Evolutionary conservation across 257 asterid species (phyloP).

Genomic region (Verbascum thapsus): DNA sequence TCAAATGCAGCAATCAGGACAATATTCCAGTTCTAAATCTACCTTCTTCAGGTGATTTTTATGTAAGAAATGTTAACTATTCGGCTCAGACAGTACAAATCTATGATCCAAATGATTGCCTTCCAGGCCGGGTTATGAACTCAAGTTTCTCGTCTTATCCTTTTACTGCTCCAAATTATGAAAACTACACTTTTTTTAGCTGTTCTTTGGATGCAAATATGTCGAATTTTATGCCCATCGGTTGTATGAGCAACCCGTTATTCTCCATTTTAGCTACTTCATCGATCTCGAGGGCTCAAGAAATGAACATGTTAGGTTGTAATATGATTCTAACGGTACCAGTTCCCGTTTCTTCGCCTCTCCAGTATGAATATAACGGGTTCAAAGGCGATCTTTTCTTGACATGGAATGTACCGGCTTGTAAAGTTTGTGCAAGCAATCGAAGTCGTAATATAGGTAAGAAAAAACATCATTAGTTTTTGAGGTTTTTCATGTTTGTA

Average conservation of each 20-base stretch:
- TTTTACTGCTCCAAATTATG: slow-evolving; percentile 5
- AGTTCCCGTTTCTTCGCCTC: slow-evolving; percentile 16
- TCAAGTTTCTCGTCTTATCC: slow-evolving; percentile 17
- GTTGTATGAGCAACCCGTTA: slow-evolving; percentile 28
- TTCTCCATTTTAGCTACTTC: slow-evolving; percentile 1
- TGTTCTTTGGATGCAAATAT: neutral
- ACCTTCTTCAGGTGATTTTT: slow-evolving; percentile 13
- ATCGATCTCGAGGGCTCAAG: neutral
- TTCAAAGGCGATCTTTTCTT: neutral
- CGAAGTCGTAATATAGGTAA: no score
- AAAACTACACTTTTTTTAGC: slow-evolving; percentile 29
- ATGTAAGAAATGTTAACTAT: neutral
- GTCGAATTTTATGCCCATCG: slow-evolving; percentile 3
- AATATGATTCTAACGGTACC: neutral
- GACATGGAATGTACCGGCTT: no score
- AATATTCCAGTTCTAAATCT: slow-evolving; percentile 10
- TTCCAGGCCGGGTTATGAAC: slow-evolving; percentile 29
- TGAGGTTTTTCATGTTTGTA: no score
- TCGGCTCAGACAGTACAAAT: slow-evolving; percentile 17
- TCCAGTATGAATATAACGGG: neutral
- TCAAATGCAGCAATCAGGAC: slow-evolving; percentile 2
- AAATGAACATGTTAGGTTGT: neutral
- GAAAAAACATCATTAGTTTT: no score
- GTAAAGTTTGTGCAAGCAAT: no score
- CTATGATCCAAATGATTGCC: slow-evolving; percentile 32